Base-by-base conservation (phyloP, 805 yeast genomes). In the Brettanomyces custersianus region DNA sequence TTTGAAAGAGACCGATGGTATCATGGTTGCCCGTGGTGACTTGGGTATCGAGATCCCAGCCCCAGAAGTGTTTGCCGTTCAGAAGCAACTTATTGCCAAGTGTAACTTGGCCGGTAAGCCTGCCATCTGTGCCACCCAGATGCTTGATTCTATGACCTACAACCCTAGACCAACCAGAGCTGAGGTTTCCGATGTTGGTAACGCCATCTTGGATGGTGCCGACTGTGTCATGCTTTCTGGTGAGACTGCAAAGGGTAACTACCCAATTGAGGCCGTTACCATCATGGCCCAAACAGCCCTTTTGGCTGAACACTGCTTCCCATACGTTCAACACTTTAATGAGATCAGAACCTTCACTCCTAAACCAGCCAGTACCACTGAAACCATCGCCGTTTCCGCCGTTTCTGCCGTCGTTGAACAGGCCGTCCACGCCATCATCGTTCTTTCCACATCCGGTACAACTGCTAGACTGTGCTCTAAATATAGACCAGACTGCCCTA, bases 131-230 rank as follows among this genome's bases (percentile, higher is more conserved):
- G 98, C 98, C 49, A 92, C 98, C 48, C 98, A 92, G 72, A 92
- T 92, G 98, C 80, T 92, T 65, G 98, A 92, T 72, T 86, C 96
- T 42, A 92, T 92, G 98, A 92, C 97, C 43, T 86, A 82, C 72
- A 92, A 92, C 82, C 98, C 98, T 65, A 83, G 98, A 70, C 98
- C 98, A 68, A 92, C 98, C 63, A 84, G 98, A 73, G 98, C 98
- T 52, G 98, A 92, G 72, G 98, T 92, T 43, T 81, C 95, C 39
- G 98, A 92, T 66, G 98, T 92, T 47, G 98, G 98, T 70, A 92
- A 92, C 68, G 98, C 98, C 54, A 84, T 92, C 50, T 76, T 92
- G 62, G 98, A 92, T 60, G 98, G 98, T 70, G 96, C 97, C 57
- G 98, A 92, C 73, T 92, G 98, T 83, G 97, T 92, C 62, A 92